Evolutionary conservation across 2,329 filamentous ascomycete species (phyloP).

Genomic region (Curvularia sp.): DNA sequence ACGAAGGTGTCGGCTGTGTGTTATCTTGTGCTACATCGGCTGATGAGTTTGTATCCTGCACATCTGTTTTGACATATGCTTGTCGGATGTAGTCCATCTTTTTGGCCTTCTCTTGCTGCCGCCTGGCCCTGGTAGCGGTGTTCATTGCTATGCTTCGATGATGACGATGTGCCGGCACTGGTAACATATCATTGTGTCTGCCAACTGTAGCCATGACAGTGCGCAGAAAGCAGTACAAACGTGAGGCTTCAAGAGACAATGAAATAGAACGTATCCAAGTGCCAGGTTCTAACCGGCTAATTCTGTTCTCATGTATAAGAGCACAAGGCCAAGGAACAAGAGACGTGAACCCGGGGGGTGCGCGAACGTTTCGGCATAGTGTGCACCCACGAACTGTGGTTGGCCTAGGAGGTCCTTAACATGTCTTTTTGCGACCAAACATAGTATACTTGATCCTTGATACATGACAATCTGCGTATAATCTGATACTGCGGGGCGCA

Average conservation of each 20-base stretch:
- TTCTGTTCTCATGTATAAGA: slow-evolving; percentile 10
- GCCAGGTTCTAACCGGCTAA: slow-evolving; percentile 4
- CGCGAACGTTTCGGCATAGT: slow-evolving; percentile 13
- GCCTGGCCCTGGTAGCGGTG: neutral
- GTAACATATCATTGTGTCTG: slow-evolving; percentile 7
- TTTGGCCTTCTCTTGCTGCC: neutral
- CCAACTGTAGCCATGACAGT: slow-evolving; percentile 11
- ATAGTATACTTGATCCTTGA: slow-evolving; percentile 8
- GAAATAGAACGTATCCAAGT: slow-evolving; percentile 3
- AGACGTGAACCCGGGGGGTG: slow-evolving; percentile 6
- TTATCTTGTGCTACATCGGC: neutral
- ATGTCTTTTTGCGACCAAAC: slow-evolving; percentile 10
- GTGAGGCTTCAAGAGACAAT: slow-evolving; percentile 1
- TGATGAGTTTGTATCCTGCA: neutral
- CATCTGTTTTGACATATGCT: neutral
- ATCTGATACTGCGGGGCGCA: slow-evolving; percentile 7
- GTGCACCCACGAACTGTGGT: slow-evolving; percentile 6
- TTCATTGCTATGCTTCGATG: neutral
- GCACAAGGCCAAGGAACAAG: slow-evolving; percentile 3
- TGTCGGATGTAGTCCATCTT: neutral
- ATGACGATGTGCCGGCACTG: slow-evolving; percentile 13
- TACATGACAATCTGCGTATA: neutral
- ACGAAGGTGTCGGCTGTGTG: neutral
- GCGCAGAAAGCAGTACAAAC: slow-evolving; percentile 7
- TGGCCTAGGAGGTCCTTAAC: slow-evolving; percentile 4